Evolutionary conservation across 2,329 filamentous ascomycete species (phyloP), one percentile per base, ranked within the genome.

Genomic region (Fusarium praegraminearum): DNA sequence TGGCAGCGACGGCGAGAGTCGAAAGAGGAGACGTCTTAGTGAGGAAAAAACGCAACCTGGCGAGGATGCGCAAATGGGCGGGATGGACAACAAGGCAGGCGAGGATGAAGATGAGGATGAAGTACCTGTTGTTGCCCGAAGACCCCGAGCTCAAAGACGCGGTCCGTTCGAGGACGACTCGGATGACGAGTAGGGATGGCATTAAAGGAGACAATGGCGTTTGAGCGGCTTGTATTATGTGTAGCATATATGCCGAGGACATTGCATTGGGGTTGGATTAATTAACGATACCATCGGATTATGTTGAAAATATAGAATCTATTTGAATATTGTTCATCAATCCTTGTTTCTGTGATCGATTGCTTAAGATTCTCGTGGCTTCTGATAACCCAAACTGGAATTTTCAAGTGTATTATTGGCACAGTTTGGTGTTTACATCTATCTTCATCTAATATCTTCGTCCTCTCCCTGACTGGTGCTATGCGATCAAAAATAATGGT

Each of bases 141-240:
- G 85, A 59, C 79, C 80, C 2, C 80, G 85, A 64, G 79, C 83
- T 5, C 82, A 82, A 54, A 83, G 83, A 20, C 28, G 28, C 10
- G 87, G 87, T 4, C 36, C 36, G 0, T 89, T 90, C 65, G 89
- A 87, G 64, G 88, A 87, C 74, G 87, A 90, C 49, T 30, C 28
- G 28, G 86, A 88, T 67, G 84, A 87, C 22, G 44, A 61, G 41
- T 53, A 50, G 38, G 30, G 47, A 32, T 55, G 38, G 41, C 12
- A 40, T 28, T n/a, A 40, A 45, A 16, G 20, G 47, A 49, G 35
- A 60, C 24, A 38, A 44, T 35, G 72, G 65, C 67, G 72, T 70
- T 68, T 20, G 44, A 57, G 53, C 44, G 45, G 36, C 26, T 46
- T 40, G 36, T 52, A 24, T 38, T 35, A n/a, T 22, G 24, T 40